Conservation (phyloP, 1,139 yeast genomes). For the Candida neerlandica region DNA sequence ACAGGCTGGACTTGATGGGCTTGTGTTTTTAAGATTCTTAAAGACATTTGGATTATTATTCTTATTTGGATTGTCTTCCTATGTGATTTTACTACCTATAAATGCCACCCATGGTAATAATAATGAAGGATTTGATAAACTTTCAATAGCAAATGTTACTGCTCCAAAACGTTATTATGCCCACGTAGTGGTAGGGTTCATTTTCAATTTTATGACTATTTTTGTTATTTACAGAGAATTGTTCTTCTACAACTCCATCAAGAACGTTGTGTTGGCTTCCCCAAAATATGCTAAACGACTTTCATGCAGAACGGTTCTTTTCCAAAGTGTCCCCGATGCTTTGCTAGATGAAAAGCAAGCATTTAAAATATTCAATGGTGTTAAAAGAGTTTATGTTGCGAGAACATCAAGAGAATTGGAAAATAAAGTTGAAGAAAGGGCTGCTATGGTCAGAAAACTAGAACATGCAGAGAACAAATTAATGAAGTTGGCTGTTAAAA, state of each 20-base stretch:
- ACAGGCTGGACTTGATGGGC: constrained; percentile 78
- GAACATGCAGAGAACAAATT: constrained; percentile 72
- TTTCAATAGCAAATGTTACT: constrained; percentile 73
- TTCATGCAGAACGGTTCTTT: constrained; percentile 76
- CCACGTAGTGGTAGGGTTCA: constrained; percentile 81
- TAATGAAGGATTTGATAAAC: constrained; percentile 69
- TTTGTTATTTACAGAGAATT: constrained; percentile 81
- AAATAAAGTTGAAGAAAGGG: constrained; percentile 61
- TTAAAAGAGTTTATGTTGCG: constrained; percentile 74
- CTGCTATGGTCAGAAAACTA: constrained; percentile 58
- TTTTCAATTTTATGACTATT: constrained; percentile 68
- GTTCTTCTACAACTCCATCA: constrained; percentile 73
- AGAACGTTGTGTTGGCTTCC: constrained; percentile 79
- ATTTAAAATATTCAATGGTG: constrained; percentile 63
- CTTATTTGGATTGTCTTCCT: constrained; percentile 43
- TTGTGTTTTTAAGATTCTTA: constrained; percentile 63
- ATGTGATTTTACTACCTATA: constrained; percentile 63
- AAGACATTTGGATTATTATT: constrained; percentile 47
- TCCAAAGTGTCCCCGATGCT: constrained; percentile 78
- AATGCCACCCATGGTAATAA: constrained; percentile 62
- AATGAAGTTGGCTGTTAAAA: constrained; percentile 61
- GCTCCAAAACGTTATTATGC: constrained; percentile 72
- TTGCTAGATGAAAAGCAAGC: constrained; percentile 66
- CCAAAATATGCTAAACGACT: constrained; percentile 75
- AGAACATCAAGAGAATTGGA: constrained; percentile 65